Evolutionary conservation across 768 basidiomycete genomes (phyloP), one percentile per base, ranked within the genome.

Genomic region (Auricularia sp.): DNA sequence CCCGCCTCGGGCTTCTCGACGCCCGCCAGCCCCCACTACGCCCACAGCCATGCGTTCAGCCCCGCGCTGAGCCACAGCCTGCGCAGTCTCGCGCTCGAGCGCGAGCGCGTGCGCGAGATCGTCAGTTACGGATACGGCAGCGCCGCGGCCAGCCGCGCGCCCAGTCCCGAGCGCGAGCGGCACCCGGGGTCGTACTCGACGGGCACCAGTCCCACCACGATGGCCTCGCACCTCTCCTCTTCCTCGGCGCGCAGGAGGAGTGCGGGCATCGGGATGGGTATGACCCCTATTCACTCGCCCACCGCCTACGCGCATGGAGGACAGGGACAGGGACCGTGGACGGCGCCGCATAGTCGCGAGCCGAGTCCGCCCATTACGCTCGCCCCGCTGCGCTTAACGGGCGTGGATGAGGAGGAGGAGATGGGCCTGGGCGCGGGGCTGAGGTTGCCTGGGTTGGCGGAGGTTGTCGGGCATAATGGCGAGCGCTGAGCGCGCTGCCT

Each of bases 281-380:
- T 63, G 62, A 63, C 62, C 7, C 62, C 62, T 7, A 63, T 63
- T 29, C 62, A 63, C 53, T 51, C 47, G 14, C 47, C 47, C 6
- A 51, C 47, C 18, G 6, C 47, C 18, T 21, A 29, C 29, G 29
- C 29, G n/a, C n/a, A n/a, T n/a, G 29, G 29, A 29, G 29, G 29
- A 29, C 29, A 29, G 29, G 18, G 43, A 62, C 8, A 1, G 23
- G 33, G 6, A 62, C 62, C 16, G 51, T 35, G 47, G 47, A 53
- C 62, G 16, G 54, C 62, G 10, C 47, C 62, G 35, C 62, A 35
- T 1, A 44, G 51, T 14, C 47, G 62, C 51, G 62, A 63, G 16
- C 47, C 62, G 1, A 54, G 54, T 33, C 47, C 47, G 33, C 62
- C 53, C 33, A 63, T 63, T 54, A 47, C 51, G 47, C 62, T 63